Evolutionary conservation across 202 grass and related monocot species (phyloP).

Genomic region (Digitaria exilis): DNA sequence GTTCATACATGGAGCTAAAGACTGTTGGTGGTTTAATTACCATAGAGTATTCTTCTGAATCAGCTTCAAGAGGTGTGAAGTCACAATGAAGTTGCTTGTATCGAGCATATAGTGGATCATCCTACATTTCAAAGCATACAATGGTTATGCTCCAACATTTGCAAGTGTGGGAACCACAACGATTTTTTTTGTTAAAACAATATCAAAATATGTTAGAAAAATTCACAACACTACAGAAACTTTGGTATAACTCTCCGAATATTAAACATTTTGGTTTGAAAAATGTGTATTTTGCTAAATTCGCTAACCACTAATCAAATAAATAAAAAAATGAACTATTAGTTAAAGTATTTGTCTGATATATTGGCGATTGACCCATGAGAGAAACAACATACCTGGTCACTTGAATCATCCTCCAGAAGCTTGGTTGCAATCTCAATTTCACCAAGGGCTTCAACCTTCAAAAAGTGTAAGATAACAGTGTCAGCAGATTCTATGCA

Average conservation of each 20-base stretch:
- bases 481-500: slow-evolving; percentile 28
- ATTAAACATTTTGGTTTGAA: background rate
- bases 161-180: too few species aligned
- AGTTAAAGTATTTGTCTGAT: too few species aligned
- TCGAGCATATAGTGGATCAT: slow-evolving; percentile 71
- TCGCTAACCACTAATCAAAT: too few species aligned
- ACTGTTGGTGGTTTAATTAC: slow-evolving; percentile 50
- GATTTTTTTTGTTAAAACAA: too few species aligned
- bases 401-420: slow-evolving; percentile 63
- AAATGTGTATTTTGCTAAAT: too few species aligned
- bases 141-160: slow-evolving; percentile 26
- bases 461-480: too few species aligned
- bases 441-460: too few species aligned
- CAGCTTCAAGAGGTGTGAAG: slow-evolving; percentile 65
- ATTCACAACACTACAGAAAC: too few species aligned
- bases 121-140: slow-evolving; percentile 51
- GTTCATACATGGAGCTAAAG: slow-evolving; percentile 15
- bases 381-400: slow-evolving; percentile 49
- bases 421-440: too few species aligned
- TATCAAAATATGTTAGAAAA: too few species aligned
- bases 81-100: slow-evolving; percentile 93
- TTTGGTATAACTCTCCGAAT: too few species aligned
- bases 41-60: slow-evolving; percentile 79
- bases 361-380: slow-evolving; percentile 7
- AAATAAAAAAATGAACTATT: too few species aligned